Evolutionary conservation across 140 eudicot species (phyloP), one percentile per base, ranked within the genome.

Genomic region (Oenanthe javanica): DNA sequence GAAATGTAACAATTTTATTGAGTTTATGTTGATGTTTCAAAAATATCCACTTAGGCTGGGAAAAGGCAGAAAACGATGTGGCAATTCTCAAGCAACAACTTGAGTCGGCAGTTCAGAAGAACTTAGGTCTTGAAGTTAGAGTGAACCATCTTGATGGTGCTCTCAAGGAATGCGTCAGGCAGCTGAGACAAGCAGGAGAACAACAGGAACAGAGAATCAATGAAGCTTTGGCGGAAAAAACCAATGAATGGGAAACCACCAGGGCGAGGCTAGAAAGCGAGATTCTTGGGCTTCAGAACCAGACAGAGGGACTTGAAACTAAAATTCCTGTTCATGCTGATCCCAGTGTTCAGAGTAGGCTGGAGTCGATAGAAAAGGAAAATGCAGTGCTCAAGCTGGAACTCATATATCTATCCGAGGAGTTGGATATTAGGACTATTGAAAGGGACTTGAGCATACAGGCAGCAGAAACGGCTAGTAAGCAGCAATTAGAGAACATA

Each of bases 131-230:
- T 81, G 98, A 94, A 81, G 98, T 83, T 85, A 88, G 93, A 12
- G 84, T 85, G 40, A 90, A 81, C 90, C 98, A 94, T 84, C 92
- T 94, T 42, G 97, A 92, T 83, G 89, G 96, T 66, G 98, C 98
- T 79, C 91, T 94, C n/a, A 94, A 92, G 80, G 98, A 94, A 90
- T 94, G 98, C 79, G 89, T 94, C 40, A 84, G 96, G 87, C 96
- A 94, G 76, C 86, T 92, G 51, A 89, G 98, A 80, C 91, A 89
- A 82, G 90, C 91, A 76, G 85, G 85, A 76, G 97, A 94, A n/a
- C 96, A 90, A 67, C 91, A 91, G 18, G 97, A 88, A 49, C 85
- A 84, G 72, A 83, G 78, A 76, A 74, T 88, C 51, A 82, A 80
- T 6, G 91, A 88, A 80, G 86, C 84, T 81, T 38, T 88, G 36